Conservation (phyloP, 306 rosid species). For the Pterocarpus macrocarpus region DNA sequence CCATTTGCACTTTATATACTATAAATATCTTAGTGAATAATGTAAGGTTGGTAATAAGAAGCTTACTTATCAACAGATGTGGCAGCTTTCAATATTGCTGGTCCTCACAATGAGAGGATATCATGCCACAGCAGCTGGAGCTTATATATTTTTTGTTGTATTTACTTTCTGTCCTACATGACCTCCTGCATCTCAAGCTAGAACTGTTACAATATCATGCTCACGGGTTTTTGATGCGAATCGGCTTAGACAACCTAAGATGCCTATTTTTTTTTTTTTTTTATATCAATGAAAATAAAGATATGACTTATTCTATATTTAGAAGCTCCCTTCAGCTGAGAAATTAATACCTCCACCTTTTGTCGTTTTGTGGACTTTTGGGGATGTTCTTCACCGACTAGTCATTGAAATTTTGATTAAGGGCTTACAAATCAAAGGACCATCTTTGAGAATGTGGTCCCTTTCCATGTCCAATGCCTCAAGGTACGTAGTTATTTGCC, state of each 20-base stretch:
- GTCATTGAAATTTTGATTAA: constrained; percentile 55
- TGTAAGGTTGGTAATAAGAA: neutral
- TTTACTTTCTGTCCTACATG: constrained; percentile 32
- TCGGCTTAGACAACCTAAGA: constrained; percentile 37
- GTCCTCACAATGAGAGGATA: constrained; percentile 31
- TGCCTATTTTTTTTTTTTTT: neutral
- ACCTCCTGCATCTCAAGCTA: constrained; percentile 45
- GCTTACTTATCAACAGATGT: constrained; percentile 52
- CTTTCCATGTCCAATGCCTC: constrained; percentile 43
- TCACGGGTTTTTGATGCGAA: constrained; percentile 58
- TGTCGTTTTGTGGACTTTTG: constrained; percentile 88
- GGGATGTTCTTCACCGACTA: constrained; percentile 64
- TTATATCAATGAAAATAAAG: constrained; percentile 2
- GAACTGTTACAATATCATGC: constrained; percentile 44
- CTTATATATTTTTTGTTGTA: constrained; percentile 51
- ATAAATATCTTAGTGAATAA: constrained; percentile 7
- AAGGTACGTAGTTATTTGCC: constrained; percentile 24
- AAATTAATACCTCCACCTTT: constrained; percentile 43
- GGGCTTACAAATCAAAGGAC: constrained; percentile 32
- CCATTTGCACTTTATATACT: neutral
- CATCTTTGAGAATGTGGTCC: constrained; percentile 48
- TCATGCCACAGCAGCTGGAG: constrained; percentile 3
- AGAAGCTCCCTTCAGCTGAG: constrained; percentile 54
- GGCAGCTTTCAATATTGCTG: constrained; percentile 35
- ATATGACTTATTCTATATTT: constrained; percentile 25